phyloP scores from a whole-genome alignment of 1,284 basidiomycete species.

The Sporisorium reilianum region DNA sequence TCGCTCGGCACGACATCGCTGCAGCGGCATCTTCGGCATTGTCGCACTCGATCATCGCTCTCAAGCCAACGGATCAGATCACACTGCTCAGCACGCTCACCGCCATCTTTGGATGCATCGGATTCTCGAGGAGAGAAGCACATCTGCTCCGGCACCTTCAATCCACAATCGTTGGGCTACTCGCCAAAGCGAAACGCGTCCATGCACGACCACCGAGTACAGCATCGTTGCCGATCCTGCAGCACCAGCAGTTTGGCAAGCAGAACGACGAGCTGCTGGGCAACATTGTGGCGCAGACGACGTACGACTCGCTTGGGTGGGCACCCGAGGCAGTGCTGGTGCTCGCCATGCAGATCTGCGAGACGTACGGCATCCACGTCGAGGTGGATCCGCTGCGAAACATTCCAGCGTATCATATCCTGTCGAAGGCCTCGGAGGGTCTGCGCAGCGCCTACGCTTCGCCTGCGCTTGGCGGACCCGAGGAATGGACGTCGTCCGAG shows the following conservation, averaged over 20 bases:
- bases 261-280: conserved; percentile 34
- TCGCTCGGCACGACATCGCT: conserved; percentile 63
- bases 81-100: conserved; percentile 56
- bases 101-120: conserved; percentile 61
- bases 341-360: conserved; percentile 64
- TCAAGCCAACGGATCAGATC: conserved; percentile 64
- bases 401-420: conserved; percentile 57
- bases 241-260: conserved; percentile 29
- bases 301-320: conserved; percentile 31
- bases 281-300: conserved; percentile 48
- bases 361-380: conserved; percentile 65
- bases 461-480: conserved; percentile 22
- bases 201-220: conserved; percentile 23
- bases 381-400: conserved; percentile 55
- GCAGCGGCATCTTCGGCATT: conserved; percentile 55
- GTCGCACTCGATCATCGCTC: conserved; percentile 58
- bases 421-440: conserved; percentile 49
- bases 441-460: conserved; percentile 49
- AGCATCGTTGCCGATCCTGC: conserved; percentile 31
- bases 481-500: conserved; percentile 28
- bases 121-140: conserved; percentile 59
- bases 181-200: conserved; percentile 43
- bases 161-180: conserved; percentile 48
- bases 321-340: conserved; percentile 62
- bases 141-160: conserved; percentile 62